Percentiles rank a stretch among this genome's conserved stretches.
Conservation (phyloP, 2,329 filamentous ascomycete species). For the Cladosporium sp. region DNA sequence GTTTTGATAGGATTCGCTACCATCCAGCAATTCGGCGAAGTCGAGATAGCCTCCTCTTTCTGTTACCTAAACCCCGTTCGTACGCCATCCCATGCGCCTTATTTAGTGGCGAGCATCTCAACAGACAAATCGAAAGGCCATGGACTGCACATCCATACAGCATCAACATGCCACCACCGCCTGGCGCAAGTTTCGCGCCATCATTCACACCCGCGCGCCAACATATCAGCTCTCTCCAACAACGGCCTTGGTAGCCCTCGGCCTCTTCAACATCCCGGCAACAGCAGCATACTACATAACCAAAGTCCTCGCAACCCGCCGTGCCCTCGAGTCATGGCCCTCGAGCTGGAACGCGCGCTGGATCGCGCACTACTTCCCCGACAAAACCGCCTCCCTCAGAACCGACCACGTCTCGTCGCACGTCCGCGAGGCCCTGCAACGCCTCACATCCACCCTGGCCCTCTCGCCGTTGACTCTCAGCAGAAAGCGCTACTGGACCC, state of each 20-base stretch:
- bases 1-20: background rate
- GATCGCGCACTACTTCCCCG: constrained; percentile 8
- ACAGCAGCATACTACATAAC: background rate
- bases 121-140: background rate
- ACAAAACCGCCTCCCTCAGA: constrained; percentile 1
- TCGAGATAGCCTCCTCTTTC: constrained; percentile 2
- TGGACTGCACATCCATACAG: background rate
- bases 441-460: background rate
- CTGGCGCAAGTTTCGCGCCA: background rate
- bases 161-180: background rate
- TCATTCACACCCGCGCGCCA: background rate
- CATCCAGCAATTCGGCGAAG: constrained; percentile 6
- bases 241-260: constrained; percentile 5
- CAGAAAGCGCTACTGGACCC: constrained; percentile 9
- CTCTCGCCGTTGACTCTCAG: constrained; percentile 27
- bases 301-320: constrained; percentile 2
- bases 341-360: constrained; percentile 8
- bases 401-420: constrained; percentile 6
- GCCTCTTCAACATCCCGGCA: constrained; percentile 10
- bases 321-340: background rate
- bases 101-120: background rate
- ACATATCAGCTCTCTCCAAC: background rate
- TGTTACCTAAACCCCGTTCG: constrained; percentile 7
- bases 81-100: background rate
- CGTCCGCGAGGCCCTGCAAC: background rate